Percentiles rank a stretch among this genome's conserved stretches.
phyloP scores from a whole-genome alignment of 805 yeast species.

The Starmerella gropengiesseri region DNA sequence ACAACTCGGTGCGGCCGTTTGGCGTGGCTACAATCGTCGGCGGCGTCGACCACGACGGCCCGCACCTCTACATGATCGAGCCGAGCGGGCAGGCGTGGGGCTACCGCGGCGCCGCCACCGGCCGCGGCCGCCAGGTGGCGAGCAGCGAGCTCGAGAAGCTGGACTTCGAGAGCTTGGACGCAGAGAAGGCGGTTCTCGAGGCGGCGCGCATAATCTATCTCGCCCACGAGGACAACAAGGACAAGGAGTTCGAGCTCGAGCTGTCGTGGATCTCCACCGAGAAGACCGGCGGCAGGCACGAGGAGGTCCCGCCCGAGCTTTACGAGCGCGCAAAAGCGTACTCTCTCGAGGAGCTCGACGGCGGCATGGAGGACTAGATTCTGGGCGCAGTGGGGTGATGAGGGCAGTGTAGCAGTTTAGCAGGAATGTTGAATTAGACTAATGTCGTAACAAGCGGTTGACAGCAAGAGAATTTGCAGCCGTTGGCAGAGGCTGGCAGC shows the following conservation, averaged over 20 bases:
- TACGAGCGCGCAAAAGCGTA: conserved; percentile 70
- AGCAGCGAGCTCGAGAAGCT: conserved; percentile 91
- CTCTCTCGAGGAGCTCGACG: conserved; percentile 76
- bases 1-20: conserved; percentile 95
- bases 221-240: conserved; percentile 97
- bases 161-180: conserved; percentile 55
- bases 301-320: conserved; percentile 66
- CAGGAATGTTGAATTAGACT: too few species aligned
- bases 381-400: too few species aligned
- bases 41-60: conserved; percentile 82
- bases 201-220: conserved; percentile 88
- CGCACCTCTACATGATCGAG: conserved; percentile 91
- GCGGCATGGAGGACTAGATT: conserved; percentile 13
- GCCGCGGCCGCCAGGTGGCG: conserved; percentile 97
- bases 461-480: too few species aligned
- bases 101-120: conserved; percentile 92
- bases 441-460: too few species aligned
- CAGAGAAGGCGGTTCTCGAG: conserved; percentile 75
- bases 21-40: conserved; percentile 90
- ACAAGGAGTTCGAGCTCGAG: conserved; percentile 92
- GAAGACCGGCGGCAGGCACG: conserved; percentile 63
- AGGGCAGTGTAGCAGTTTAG: too few species aligned
- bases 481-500: too few species aligned
- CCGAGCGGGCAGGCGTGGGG: conserved; percentile 99
- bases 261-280: conserved; percentile 74